Evolutionary conservation across 768 basidiomycete genomes (phyloP), one percentile per base, ranked within the genome.

Genomic region (Agaricus blazei): DNA sequence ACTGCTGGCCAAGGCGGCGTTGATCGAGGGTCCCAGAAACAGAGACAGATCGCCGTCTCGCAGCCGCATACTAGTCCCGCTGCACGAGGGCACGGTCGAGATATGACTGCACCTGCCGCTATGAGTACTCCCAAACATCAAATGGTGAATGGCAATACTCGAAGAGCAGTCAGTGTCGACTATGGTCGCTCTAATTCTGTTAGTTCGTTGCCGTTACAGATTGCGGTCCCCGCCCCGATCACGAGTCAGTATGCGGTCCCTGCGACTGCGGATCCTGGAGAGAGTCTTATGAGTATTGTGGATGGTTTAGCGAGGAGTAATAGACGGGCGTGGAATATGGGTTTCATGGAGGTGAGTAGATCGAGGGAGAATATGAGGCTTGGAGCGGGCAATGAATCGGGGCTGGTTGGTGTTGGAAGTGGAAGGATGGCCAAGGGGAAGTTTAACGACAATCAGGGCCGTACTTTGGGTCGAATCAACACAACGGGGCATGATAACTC

Each of bases 281-380:
- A 50, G 40, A 85, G 78, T 42, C 67, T 88, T 64, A 83, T 88
- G 84, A 82, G 79, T 61, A 82, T 89, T 59, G 82, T 89, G 8
- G 85, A 87, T 62, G 78, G 74, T 54, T 81, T 87, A 44, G 66
- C 83, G 26, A 69, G 69, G 45, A 60, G 44, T 31, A 65, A 70
- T 52, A 49, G 66, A 52, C 58, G 67, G 41, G 64, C 61, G 9
- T 68, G 64, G 62, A 62, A 60, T 53, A 62, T 57, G 57, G 62
- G 56, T 57, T 65, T 61, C 63, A 63, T 36, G 50, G 58, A 28
- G 45, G 51, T 53, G 37, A 48, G 49, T 56, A 57, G 54, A 52
- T 56, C 55, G 34, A 53, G 41, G 28, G 45, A 48, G 15, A 23
- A 48, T 26, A 26, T 43, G 48, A 27, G 19, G 23, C 15, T 26